Base-by-base conservation (phyloP, 202 grass and related monocot genomes). In the Saccharum hybrid region DNA sequence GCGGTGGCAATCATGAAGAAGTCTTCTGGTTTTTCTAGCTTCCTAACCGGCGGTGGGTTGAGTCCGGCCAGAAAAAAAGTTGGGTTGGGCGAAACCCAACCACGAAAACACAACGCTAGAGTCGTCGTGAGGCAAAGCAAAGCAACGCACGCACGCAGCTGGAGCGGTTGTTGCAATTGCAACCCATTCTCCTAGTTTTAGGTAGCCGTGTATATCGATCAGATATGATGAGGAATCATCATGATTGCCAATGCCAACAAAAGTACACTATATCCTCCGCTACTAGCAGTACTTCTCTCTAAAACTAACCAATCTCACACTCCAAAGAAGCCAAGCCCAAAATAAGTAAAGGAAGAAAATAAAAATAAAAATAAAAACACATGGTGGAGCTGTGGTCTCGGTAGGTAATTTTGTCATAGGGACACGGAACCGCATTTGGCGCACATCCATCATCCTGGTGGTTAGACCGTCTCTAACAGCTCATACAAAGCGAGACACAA, bases 181-280 rank as follows among this genome's bases (percentile, higher is more conserved):
- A 79, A 21, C 66, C 16, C 23, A 78, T 79, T 77, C 79, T 83
- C 23, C 19, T 63, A 18, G 48, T 18, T 57, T 19, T 63, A 4
- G 13, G 45, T 31, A 66, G 46, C 61, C 75, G 13, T 43, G 51
- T n/a, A 4, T 34, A 46, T 46, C 39, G 39, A 49, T 49, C 46
- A 56, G 22, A 76, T 83, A 82, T 82, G 73, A 72, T 48, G 68
- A 71, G 8, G 68, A 26, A 48, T 48, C 23, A 64, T 64, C 52
- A 82, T 89, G 46, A 82, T 78, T 60, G 68, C 10, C 80, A 73
- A 72, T 39, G 67, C 31, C 78, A 82, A 71, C 71, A 81, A 57
- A 81, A 54, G 33, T 41, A 81, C 72, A 16, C 21, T 8, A 4
- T 19, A 73, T 78, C 33, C 60, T 56, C 46, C 46, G 3, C 46